Base-by-base conservation (phyloP, 148 eudicot species). In the Cornus kousa region DNA sequence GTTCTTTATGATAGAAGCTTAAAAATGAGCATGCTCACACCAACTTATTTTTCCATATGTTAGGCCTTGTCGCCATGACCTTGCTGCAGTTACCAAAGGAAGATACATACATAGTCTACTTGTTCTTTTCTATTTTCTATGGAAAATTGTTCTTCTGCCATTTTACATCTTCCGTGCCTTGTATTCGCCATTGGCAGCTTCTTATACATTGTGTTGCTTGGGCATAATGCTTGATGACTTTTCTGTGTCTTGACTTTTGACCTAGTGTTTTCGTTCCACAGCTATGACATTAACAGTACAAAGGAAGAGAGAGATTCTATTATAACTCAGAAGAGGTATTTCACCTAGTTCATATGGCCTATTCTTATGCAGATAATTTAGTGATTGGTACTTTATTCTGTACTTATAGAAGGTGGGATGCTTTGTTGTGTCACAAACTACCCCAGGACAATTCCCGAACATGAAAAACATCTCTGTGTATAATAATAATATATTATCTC, bases 251-350 rank as follows among this genome's bases (percentile, higher is more conserved):
- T 73, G 73, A 80, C 64, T 68, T 3, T 43, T 53, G 59, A 53
- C 59, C 48, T 22, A 37, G 53, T 62, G 33, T 20, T 67, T 73
- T 62, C 65, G 24, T 33, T 48, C 24, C 64, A n/a, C 89, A 90
- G 93, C 59, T 90, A 88, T 77, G 89, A 88, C 31, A 53, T 90
- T 78, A 80, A 77, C 50, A 90, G 91, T 62, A 77, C 91, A 6
- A 82, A 83, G 62, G 88, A 86, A 68, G 91, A 87, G 71, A 87
- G 93, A 59, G 84, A 78, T 68, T 12, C 77, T 12, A 72, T 83
- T 9, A 82, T 75, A 87, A 73, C 62, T 24, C 75, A 77, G 66
- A 86, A 82, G 79, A 86, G 91, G 91, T 88, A 86, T 40, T 37
- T 59, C 43, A 35, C 17, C 17, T 70, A 53, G 17, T 53, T 53